These are phyloP conservation scores for Colletotrichum spaethianum DNA, from an alignment of 2,329 filamentous ascomycete genomes.

Conservation along the genomic window DNA sequence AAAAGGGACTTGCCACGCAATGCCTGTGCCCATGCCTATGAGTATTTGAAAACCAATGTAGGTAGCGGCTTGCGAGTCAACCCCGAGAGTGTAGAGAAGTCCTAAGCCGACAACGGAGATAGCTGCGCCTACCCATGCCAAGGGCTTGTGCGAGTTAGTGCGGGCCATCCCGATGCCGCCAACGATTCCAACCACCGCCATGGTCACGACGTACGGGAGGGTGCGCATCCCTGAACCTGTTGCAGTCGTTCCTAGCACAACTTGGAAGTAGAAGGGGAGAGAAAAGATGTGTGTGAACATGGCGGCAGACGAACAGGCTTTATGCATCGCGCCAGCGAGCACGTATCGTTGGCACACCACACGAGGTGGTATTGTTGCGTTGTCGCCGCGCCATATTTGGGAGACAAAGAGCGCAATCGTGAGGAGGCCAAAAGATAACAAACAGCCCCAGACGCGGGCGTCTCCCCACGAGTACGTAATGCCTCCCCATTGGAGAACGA, in stretches of 20 bases:
- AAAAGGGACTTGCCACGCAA: not conserved
- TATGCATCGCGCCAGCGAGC: not conserved
- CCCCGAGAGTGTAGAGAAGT: not conserved
- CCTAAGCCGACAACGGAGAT: not conserved
- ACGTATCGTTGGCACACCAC: not conserved
- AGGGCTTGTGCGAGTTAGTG: not conserved
- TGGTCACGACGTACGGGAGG: not conserved
- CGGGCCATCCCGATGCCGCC: not conserved
- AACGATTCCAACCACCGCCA: not conserved
- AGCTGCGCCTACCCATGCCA: not conserved
- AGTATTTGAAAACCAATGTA: not conserved
- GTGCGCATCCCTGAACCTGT: conserved; percentile 66
- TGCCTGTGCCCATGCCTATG: not conserved
- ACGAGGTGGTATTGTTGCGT: not conserved
- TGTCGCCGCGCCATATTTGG: not conserved
- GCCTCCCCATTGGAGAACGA: conserved; percentile 2
- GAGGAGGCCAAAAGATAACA: not conserved
- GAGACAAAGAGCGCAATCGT: not conserved
- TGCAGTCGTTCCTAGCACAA: conserved; percentile 60
- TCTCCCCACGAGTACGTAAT: conserved; percentile 4
- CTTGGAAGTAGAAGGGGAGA: conserved; percentile 5
- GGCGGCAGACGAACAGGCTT: not conserved
- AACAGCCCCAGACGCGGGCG: not conserved
- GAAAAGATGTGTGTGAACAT: conserved; percentile 48
- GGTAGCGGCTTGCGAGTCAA: not conserved